Percentiles rank a stretch among this genome's conserved stretches.
These are phyloP conservation scores for Eucalyptus pauciflora DNA, from an alignment of 345 rosid genomes.

Conservation along the genomic window DNA sequence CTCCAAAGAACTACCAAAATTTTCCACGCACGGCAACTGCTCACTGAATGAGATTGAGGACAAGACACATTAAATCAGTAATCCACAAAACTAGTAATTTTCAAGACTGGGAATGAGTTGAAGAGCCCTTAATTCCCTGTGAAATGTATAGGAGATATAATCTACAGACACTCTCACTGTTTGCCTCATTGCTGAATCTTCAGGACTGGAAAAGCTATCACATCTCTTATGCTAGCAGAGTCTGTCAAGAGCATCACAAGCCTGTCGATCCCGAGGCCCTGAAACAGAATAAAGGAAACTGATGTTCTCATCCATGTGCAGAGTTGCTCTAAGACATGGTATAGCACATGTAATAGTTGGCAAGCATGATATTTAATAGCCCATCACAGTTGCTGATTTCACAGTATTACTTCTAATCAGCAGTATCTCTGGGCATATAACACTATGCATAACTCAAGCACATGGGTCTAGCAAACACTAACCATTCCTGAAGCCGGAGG, in stretches of 20 bases:
- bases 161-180: neutral
- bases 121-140: neutral
- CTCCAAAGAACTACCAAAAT: neutral
- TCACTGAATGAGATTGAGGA: neutral
- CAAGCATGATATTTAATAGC: neutral
- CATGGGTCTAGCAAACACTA: neutral
- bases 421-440: neutral
- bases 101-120: neutral
- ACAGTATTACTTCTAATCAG: neutral
- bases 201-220: slow-evolving; percentile 83
- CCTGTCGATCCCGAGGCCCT: slow-evolving; percentile 97
- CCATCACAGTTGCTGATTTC: neutral
- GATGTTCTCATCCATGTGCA: neutral
- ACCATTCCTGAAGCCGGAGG: slow-evolving; percentile 99
- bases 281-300: neutral
- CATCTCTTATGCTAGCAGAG: slow-evolving; percentile 86
- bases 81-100: neutral
- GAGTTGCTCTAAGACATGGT: neutral
- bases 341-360: neutral
- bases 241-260: slow-evolving; percentile 83
- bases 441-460: neutral
- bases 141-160: neutral
- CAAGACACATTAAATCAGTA: neutral
- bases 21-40: neutral
- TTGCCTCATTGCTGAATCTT: slow-evolving; percentile 51